Percentiles rank a stretch among this genome's conserved stretches.
These are phyloP conservation scores for Labyrinthula sp. DNA, from an alignment of 352 stramenopile genomes.

Conservation along the genomic window DNA sequence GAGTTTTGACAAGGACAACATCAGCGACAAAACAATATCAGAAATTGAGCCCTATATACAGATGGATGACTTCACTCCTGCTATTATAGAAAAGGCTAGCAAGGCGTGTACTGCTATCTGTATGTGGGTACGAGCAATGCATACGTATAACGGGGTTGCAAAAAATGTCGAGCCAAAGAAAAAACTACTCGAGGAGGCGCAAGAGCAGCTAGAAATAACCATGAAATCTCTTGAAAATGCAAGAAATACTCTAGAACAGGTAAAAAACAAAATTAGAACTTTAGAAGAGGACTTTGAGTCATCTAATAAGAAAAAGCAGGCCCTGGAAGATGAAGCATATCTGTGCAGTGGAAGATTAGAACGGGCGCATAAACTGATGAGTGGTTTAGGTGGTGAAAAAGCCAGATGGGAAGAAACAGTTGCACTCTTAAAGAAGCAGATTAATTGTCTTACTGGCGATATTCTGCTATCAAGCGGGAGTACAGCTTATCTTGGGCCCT, in stretches of 20 bases:
- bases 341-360: conserved; percentile 71
- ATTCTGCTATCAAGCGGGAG: conserved; percentile 73
- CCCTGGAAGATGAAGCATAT: conserved; percentile 52
- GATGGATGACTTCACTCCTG: conserved; percentile 71
- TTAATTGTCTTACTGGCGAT: conserved; percentile 73
- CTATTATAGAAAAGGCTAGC: conserved; percentile 76
- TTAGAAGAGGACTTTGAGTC: conserved; percentile 63
- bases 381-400: conserved; percentile 73
- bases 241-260: conserved; percentile 59
- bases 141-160: conserved; percentile 59
- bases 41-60: conserved; percentile 58
- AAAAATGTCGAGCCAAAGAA: conserved; percentile 69
- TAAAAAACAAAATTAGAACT: conserved; percentile 69
- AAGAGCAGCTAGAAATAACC: conserved; percentile 53
- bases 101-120: conserved; percentile 71
- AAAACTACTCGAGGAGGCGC: conserved; percentile 63
- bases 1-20: conserved; percentile 88
- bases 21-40: conserved; percentile 56
- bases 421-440: conserved; percentile 44
- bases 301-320: conserved; percentile 68
- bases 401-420: conserved; percentile 69
- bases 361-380: conserved; percentile 72
- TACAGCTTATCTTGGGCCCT: conserved; percentile 76
- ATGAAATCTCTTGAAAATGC: conserved; percentile 61
- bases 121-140: conserved; percentile 84